Evolutionary conservation across 1,284 basidiomycete species (phyloP).

Genomic region (Moesziomyces globuligerus): DNA sequence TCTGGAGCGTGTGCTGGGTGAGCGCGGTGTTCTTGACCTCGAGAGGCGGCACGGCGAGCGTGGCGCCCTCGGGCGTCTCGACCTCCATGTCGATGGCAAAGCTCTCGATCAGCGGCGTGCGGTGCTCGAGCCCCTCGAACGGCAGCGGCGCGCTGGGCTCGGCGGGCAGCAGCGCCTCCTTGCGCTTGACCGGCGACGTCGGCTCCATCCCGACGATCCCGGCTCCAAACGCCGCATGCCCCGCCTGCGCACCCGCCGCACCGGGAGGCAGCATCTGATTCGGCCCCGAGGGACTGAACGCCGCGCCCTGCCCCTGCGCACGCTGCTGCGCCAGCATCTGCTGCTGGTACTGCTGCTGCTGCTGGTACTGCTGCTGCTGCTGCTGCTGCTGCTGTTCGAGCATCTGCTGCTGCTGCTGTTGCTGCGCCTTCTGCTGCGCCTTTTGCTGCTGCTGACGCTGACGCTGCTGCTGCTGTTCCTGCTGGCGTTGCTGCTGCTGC

Average conservation of each 20-base stretch:
- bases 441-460: constrained; percentile 15
- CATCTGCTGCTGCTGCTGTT: constrained; percentile 23
- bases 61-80: constrained; percentile 25
- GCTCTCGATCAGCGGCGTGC: constrained; percentile 24
- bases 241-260: constrained; percentile 1
- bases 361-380: constrained; percentile 26
- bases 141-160: constrained; percentile 8
- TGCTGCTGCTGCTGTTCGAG: constrained; percentile 17
- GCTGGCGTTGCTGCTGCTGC: constrained; percentile 22
- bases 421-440: constrained; percentile 24
- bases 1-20: constrained; percentile 42
- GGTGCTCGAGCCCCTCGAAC: constrained; percentile 30
- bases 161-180: constrained; percentile 23
- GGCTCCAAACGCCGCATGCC: constrained; percentile 13
- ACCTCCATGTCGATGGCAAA: constrained; percentile 42
- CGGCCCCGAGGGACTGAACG: constrained; percentile 11
- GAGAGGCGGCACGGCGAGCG: constrained; percentile 10
- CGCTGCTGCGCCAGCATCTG: constrained; percentile 8
- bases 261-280: constrained; percentile 26
- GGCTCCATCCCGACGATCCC: constrained; percentile 7
- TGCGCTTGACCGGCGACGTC: constrained; percentile 27
- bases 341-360: constrained; percentile 16
- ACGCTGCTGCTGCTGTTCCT: constrained; percentile 11
- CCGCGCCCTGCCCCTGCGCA: constrained; percentile 11
- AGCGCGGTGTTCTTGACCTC: constrained; percentile 31